Percentiles rank a stretch among this genome's conserved stretches.
phyloP scores from a whole-genome alignment of 306 rosid genomes.

The Lathyrus oleraceus region DNA sequence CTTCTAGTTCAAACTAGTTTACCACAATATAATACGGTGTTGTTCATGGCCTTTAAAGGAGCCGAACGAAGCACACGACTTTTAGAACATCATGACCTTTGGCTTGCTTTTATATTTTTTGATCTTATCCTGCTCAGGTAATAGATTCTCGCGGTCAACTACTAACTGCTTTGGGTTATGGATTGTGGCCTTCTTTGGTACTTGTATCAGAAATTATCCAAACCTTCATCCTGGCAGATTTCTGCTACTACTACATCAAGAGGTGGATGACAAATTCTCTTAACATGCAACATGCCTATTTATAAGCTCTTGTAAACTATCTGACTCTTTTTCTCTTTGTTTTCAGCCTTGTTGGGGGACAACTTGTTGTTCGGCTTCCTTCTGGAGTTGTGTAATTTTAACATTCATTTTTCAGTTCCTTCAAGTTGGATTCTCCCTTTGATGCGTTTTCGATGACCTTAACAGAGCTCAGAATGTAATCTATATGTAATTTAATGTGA shows the following conservation, averaged over 20 bases:
- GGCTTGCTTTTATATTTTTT: no score
- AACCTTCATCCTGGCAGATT: slow-evolving; percentile 80
- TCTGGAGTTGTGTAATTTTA: slow-evolving; percentile 61
- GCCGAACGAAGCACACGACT: no score
- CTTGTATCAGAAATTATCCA: slow-evolving; percentile 74
- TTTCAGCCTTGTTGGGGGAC: slow-evolving; percentile 70
- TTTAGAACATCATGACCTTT: no score
- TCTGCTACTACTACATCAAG: slow-evolving; percentile 77
- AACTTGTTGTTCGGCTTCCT: slow-evolving; percentile 74
- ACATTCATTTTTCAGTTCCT: slow-evolving; percentile 20
- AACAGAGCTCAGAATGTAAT: slow-evolving; percentile 31
- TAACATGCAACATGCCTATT: slow-evolving; percentile 7
- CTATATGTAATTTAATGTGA: slow-evolving; percentile 8
- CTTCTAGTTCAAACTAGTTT: slow-evolving; percentile 25
- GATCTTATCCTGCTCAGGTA: slow-evolving; percentile 43
- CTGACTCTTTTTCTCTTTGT: slow-evolving; percentile 31
- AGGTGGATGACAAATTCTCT: slow-evolving; percentile 45
- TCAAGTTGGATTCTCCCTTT: slow-evolving; percentile 9
- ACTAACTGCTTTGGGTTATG: slow-evolving; percentile 72
- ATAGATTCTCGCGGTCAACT: slow-evolving; percentile 64
- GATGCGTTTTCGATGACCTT: slow-evolving; percentile 4
- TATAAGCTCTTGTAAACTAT: slow-evolving; percentile 15
- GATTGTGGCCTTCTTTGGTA: slow-evolving; percentile 76
- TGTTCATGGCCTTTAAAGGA: no score
- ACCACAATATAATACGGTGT: not conserved